Conservation (phyloP, 2,329 filamentous ascomycete genomes). For the Colletotrichum euphorbiae region DNA sequence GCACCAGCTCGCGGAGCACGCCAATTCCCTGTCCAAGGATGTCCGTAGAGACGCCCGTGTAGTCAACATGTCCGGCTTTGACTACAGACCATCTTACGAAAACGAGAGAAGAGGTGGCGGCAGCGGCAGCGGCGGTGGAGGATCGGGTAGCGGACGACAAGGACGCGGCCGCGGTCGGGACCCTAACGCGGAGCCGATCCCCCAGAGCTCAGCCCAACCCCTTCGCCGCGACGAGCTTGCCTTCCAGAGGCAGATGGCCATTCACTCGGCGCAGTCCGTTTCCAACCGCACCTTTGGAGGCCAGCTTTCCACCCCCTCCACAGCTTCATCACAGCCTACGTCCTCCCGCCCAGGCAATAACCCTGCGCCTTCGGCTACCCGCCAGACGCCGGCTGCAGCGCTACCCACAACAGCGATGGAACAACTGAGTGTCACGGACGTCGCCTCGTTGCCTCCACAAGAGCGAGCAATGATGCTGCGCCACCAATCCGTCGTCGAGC, state of each 20-base stretch:
- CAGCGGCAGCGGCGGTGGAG: constrained; percentile 54
- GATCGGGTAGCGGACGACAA: constrained; percentile 49
- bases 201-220: constrained; percentile 81
- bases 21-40: constrained; percentile 82
- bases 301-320: constrained; percentile 72
- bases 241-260: constrained; percentile 90
- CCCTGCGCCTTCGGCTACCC: constrained; percentile 19
- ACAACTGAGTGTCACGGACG: constrained; percentile 63
- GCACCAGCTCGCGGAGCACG: constrained; percentile 88
- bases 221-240: constrained; percentile 88
- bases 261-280: constrained; percentile 87
- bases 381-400: constrained; percentile 37
- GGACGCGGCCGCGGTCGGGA: constrained; percentile 77
- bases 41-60: constrained; percentile 83
- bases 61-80: constrained; percentile 90
- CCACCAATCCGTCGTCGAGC: constrained; percentile 86
- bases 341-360: constrained; percentile 40
- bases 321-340: constrained; percentile 47
- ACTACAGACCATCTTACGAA: constrained; percentile 79
- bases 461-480: constrained; percentile 84
- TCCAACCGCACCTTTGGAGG: constrained; percentile 87
- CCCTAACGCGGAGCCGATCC: constrained; percentile 85
- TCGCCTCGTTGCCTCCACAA: constrained; percentile 72
- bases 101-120: constrained; percentile 64
- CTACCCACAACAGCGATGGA: constrained; percentile 55